phyloP scores from a whole-genome alignment of 352 stramenopile genomes.

The Globisporangium spinosum region DNA sequence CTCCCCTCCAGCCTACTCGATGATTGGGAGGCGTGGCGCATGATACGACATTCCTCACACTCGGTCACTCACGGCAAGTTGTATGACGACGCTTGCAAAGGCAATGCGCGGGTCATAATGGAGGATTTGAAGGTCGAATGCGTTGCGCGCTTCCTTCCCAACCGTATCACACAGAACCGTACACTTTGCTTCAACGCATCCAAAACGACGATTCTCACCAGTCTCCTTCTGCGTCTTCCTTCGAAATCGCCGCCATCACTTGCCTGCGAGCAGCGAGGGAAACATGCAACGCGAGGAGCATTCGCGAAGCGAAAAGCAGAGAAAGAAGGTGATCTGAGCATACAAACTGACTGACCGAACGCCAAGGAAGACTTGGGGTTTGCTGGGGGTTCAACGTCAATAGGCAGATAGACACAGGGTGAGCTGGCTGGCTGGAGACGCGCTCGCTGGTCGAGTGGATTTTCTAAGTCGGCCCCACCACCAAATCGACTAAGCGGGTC shows the following conservation, averaged over 20 bases:
- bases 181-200: not conserved
- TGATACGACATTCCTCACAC: not conserved
- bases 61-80: not conserved
- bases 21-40: not conserved
- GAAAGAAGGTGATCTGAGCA: no score
- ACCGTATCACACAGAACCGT: not conserved
- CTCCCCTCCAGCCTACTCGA: not conserved
- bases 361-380: no score
- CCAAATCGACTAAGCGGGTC: not conserved
- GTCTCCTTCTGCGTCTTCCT: no score
- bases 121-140: not conserved
- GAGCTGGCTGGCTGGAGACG: not conserved
- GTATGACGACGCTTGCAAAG: not conserved
- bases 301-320: no score
- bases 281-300: no score
- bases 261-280: no score
- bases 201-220: no score
- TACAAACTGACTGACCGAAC: no score
- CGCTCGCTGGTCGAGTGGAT: not conserved
- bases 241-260: no score
- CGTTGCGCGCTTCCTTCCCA: not conserved
- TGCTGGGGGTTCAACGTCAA: no score
- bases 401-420: no score
- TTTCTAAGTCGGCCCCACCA: not conserved
- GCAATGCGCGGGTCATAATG: not conserved